phyloP scores from a whole-genome alignment of 176 grass and related monocot genomes.

The Ensete glaucum region DNA sequence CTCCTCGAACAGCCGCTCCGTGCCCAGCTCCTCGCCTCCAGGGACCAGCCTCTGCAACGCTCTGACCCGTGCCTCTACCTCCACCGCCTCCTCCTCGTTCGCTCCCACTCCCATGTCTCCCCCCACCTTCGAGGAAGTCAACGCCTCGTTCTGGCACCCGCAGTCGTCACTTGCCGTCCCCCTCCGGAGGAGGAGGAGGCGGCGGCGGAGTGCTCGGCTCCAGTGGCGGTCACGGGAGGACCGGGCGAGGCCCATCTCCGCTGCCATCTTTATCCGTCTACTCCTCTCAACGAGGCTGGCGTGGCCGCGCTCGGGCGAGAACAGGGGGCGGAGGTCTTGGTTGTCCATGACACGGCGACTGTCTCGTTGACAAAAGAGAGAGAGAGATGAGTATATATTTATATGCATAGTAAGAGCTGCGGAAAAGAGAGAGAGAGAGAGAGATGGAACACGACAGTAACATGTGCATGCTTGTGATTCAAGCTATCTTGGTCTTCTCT shows the following conservation, averaged over 20 bases:
- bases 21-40: slow-evolving; percentile 47
- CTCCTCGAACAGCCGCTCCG: slow-evolving; percentile 66
- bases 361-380: not conserved
- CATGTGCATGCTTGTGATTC: too few species aligned
- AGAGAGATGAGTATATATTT: too few species aligned
- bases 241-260: slow-evolving; percentile 53
- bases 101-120: not conserved
- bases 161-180: not conserved
- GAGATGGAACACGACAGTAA: too few species aligned
- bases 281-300: slow-evolving; percentile 29
- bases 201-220: slow-evolving; percentile 41
- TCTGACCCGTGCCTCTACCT: slow-evolving; percentile 37
- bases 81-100: slow-evolving; percentile 21
- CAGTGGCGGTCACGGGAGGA: slow-evolving; percentile 41
- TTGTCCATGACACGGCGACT: too few species aligned
- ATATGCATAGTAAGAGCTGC: too few species aligned
- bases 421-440: too few species aligned
- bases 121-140: not conserved
- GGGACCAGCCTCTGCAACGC: slow-evolving; percentile 58
- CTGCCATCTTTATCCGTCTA: slow-evolving; percentile 54
- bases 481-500: too few species aligned
- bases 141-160: slow-evolving; percentile 29
- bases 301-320: not conserved
- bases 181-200: not conserved
- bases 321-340: not conserved